phyloP scores from a whole-genome alignment of 208 protist genomes.

The Wallacemonas sp. region DNA sequence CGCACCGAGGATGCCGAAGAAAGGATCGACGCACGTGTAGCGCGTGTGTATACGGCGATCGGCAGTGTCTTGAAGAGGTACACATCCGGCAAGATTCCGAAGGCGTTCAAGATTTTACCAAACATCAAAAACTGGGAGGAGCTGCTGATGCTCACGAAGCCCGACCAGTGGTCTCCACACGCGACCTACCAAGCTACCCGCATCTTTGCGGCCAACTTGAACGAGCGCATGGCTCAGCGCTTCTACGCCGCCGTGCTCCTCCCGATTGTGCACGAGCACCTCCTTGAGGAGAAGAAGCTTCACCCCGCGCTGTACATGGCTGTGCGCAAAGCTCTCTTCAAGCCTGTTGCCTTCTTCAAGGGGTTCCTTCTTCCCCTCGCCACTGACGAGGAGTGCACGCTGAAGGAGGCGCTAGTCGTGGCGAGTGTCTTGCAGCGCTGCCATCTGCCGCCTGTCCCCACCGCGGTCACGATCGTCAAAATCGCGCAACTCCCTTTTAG shows the following conservation, averaged over 20 bases:
- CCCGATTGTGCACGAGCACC: slow-evolving; percentile 90
- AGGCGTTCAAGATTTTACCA: slow-evolving; percentile 99
- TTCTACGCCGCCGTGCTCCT: slow-evolving; percentile 98
- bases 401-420: slow-evolving; percentile 95
- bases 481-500: slow-evolving; percentile 93
- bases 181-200: slow-evolving; percentile 95
- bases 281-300: slow-evolving; percentile 89
- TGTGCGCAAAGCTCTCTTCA: slow-evolving; percentile 98
- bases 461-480: slow-evolving; percentile 94
- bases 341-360: slow-evolving; percentile 99
- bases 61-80: slow-evolving; percentile 95
- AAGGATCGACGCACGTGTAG: slow-evolving; percentile 79
- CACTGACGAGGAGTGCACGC: slow-evolving; percentile 92
- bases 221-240: slow-evolving; percentile 96
- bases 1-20: slow-evolving; percentile 27
- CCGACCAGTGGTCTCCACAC: slow-evolving; percentile 95
- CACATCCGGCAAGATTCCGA: slow-evolving; percentile 98
- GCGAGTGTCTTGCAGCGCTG: slow-evolving; percentile 92
- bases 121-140: slow-evolving; percentile 97
- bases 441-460: slow-evolving; percentile 89
- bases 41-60: slow-evolving; percentile 93
- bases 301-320: slow-evolving; percentile 99
- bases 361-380: slow-evolving; percentile 98
- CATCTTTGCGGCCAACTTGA: slow-evolving; percentile 97
- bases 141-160: slow-evolving; percentile 96